Evolutionary conservation across 2,329 filamentous ascomycete species (phyloP).

Genomic region (Aspergillus brunneoviolaceus): DNA sequence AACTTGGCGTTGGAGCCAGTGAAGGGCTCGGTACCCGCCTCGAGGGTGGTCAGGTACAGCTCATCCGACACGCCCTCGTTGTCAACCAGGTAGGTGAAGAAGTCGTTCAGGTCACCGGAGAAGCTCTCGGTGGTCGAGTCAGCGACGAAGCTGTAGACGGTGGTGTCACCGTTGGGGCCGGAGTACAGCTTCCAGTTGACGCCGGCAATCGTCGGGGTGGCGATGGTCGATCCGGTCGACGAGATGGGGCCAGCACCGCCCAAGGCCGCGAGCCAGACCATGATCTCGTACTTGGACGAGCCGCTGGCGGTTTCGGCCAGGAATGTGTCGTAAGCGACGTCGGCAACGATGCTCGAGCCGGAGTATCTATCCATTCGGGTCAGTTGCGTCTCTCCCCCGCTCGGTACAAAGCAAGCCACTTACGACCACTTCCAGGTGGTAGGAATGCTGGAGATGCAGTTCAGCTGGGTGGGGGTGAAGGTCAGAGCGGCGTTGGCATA

Average conservation of each 20-base stretch:
- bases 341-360: constrained; percentile 51
- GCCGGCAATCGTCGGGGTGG: constrained; percentile 55
- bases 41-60: constrained; percentile 55
- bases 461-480: constrained; percentile 36
- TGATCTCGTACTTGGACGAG: constrained; percentile 59
- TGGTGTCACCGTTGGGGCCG: constrained; percentile 58
- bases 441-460: constrained; percentile 42
- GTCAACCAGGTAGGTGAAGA: constrained; percentile 57
- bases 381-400: not conserved
- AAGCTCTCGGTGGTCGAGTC: constrained; percentile 51
- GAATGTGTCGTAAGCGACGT: constrained; percentile 65
- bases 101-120: constrained; percentile 57
- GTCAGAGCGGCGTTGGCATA: constrained; percentile 47
- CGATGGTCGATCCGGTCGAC: constrained; percentile 51
- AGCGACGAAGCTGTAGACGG: constrained; percentile 62
- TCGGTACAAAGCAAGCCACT: not conserved
- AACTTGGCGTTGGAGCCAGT: constrained; percentile 30
- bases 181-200: constrained; percentile 59
- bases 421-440: constrained; percentile 49
- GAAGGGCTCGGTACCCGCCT: constrained; percentile 41
- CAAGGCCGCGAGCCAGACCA: constrained; percentile 64
- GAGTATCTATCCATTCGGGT: constrained; percentile 42
- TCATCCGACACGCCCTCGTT: constrained; percentile 33
- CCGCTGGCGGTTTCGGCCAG: constrained; percentile 50
- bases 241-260: constrained; percentile 59